phyloP scores from a whole-genome alignment of 2,329 filamentous ascomycete species.

The Penicillium sp. region DNA sequence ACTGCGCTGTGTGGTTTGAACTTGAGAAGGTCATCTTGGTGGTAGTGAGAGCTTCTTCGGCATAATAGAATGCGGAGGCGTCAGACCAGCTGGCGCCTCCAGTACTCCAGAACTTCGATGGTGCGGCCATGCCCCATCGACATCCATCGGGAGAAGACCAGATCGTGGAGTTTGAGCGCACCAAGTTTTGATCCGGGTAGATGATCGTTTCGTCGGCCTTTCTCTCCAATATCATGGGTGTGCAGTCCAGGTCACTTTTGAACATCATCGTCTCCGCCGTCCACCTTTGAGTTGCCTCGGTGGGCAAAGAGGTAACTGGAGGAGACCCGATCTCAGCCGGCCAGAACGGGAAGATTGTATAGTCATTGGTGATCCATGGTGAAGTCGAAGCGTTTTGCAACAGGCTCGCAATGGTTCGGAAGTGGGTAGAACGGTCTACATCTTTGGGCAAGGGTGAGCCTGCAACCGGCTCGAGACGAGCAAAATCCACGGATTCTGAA shows the following conservation, averaged over 20 bases:
- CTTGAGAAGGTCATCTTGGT: background rate
- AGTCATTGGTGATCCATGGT: conserved; percentile 23
- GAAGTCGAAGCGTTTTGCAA: conserved; percentile 25
- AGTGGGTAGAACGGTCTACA: conserved; percentile 16
- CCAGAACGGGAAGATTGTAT: conserved; percentile 22
- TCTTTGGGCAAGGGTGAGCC: conserved; percentile 12
- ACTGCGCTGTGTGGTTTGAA: conserved; percentile 5
- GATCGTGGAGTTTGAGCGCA: background rate
- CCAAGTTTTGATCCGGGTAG: too few relatives aligned
- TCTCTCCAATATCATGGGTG: conserved; percentile 8
- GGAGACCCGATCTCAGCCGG: conserved; percentile 6
- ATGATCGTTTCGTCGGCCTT: background rate
- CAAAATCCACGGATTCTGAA: conserved; percentile 4
- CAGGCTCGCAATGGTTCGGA: conserved; percentile 20
- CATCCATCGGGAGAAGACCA: conserved; percentile 12
- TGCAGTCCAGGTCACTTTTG: conserved; percentile 13
- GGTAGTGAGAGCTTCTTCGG: background rate
- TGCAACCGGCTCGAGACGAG: background rate
- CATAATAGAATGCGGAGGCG: conserved; percentile 9
- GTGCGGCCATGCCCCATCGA: conserved; percentile 6
- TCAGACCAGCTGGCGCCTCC: conserved; percentile 17
- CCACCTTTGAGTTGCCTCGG: conserved; percentile 9
- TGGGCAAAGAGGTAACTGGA: conserved; percentile 6
- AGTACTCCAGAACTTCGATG: background rate
- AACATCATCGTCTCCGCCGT: conserved; percentile 14